Conservation (phyloP, 108 stramenopile genomes). For the Cyclotella atomus region DNA sequence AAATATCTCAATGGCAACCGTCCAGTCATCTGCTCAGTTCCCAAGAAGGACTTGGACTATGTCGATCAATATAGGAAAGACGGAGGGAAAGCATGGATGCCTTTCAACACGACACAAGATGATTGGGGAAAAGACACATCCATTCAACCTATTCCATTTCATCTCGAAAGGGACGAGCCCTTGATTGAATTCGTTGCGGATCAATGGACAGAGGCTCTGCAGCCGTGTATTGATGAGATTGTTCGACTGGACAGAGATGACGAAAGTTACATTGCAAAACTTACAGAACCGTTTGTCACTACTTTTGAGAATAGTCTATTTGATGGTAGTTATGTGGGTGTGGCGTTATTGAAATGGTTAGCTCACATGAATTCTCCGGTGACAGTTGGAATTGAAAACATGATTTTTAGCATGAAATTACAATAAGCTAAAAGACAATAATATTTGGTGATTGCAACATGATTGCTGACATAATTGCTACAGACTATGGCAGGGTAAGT, state of each 20-base stretch:
- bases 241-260: conserved; percentile 33
- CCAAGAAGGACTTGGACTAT: conserved; percentile 6
- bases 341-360: conserved; percentile 17
- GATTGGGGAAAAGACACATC: conserved; percentile 11
- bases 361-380: background rate
- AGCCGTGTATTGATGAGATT: conserved; percentile 36
- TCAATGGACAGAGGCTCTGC: conserved; percentile 22
- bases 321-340: conserved; percentile 33
- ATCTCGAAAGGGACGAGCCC: conserved; percentile 7
- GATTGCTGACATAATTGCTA: too few relatives aligned
- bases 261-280: conserved; percentile 20
- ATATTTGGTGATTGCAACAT: too few relatives aligned
- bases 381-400: background rate
- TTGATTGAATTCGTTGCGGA: conserved; percentile 11
- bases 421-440: too few relatives aligned
- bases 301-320: conserved; percentile 21
- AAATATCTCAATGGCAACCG: conserved; percentile 24
- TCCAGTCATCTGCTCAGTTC: conserved; percentile 2
- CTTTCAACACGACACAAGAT: conserved; percentile 37
- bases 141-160: conserved; percentile 19
- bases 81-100: conserved; percentile 14
- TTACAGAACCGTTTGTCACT: conserved; percentile 21
- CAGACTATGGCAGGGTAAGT: too few relatives aligned
- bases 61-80: background rate
- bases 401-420: too few relatives aligned